A percentile compares a stretch with the other conserved stretches of the same genome.
Conservation (phyloP, 352 stramenopile species). For the Pythium insidiosum region DNA sequence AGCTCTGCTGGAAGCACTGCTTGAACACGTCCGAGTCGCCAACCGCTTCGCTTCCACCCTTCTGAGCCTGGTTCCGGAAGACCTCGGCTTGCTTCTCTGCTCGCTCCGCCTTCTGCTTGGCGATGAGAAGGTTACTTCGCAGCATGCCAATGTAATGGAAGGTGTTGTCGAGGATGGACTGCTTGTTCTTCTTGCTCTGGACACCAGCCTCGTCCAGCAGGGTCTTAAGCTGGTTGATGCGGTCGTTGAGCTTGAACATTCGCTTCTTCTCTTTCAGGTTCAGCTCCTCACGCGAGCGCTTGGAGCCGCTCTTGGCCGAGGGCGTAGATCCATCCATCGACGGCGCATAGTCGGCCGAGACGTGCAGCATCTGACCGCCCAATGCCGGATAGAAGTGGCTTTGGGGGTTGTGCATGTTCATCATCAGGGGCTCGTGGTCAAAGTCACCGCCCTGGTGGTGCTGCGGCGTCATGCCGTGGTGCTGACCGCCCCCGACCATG, state of each 20-base stretch:
- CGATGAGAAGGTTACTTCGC: constrained; percentile 23
- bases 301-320: constrained; percentile 16
- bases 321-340: constrained; percentile 23
- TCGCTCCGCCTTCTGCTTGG: constrained; percentile 23
- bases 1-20: constrained; percentile 58
- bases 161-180: constrained; percentile 28
- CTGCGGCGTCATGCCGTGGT: constrained; percentile 24
- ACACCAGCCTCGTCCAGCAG: constrained; percentile 22
- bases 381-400: constrained; percentile 56
- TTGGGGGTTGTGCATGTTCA: constrained; percentile 39
- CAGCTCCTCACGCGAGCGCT: constrained; percentile 67
- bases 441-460: constrained; percentile 34
- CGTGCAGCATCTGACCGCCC: constrained; percentile 51
- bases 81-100: constrained; percentile 20
- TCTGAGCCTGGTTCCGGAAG: constrained; percentile 13
- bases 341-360: constrained; percentile 51
- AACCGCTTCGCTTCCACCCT: constrained; percentile 8
- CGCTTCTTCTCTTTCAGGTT: constrained; percentile 86
- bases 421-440: constrained; percentile 68
- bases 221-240: constrained; percentile 39
- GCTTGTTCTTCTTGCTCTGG: constrained; percentile 33
- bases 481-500: constrained; percentile 24
- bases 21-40: constrained; percentile 37
- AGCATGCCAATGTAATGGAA: constrained; percentile 21
- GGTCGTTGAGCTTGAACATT: constrained; percentile 87